Conservation (phyloP, 352 stramenopile genomes). For the Globisporangium parvum region DNA sequence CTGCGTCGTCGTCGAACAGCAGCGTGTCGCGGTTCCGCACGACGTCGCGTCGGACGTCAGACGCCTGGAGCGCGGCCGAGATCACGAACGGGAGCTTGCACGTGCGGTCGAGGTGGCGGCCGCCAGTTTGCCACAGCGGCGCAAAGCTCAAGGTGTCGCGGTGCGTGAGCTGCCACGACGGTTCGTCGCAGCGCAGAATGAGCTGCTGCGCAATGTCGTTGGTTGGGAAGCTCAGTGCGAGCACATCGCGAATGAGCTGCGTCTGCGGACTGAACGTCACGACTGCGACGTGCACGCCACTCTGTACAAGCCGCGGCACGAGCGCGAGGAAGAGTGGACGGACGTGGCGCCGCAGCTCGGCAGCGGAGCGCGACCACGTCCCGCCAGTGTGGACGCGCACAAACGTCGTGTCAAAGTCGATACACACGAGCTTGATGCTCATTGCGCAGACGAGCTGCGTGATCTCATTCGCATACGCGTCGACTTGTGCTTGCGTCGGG, state of each 20-base stretch:
- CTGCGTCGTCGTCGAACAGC: constrained; percentile 72
- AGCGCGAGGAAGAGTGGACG: constrained; percentile 59
- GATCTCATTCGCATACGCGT: constrained; percentile 26
- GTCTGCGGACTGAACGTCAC: constrained; percentile 81
- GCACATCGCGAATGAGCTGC: constrained; percentile 52
- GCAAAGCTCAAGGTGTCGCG: constrained; percentile 40
- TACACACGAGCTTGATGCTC: constrained; percentile 63
- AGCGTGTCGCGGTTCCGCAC: constrained; percentile 65
- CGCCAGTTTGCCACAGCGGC: constrained; percentile 45
- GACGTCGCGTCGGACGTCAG: constrained; percentile 13
- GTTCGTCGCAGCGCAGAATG: constrained; percentile 62
- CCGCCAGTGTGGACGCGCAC: constrained; percentile 71
- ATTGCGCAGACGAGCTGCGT: constrained; percentile 26
- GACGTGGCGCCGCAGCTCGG: constrained; percentile 39
- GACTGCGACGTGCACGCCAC: constrained; percentile 50
- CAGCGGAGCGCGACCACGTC: constrained; percentile 35
- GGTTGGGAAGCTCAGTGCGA: constrained; percentile 40
- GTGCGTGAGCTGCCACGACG: constrained; percentile 47
- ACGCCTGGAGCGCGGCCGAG: constrained; percentile 48
- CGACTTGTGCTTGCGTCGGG: not conserved
- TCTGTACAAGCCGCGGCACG: constrained; percentile 38
- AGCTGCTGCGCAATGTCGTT: constrained; percentile 25
- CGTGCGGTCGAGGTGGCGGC: constrained; percentile 48
- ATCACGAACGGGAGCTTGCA: constrained; percentile 78
- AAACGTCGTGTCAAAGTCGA: constrained; percentile 84